Percentiles rank a stretch among this genome's conserved stretches.
phyloP scores from a whole-genome alignment of 2,329 filamentous ascomycete species.

The Teratosphaeria epicoccoides region DNA sequence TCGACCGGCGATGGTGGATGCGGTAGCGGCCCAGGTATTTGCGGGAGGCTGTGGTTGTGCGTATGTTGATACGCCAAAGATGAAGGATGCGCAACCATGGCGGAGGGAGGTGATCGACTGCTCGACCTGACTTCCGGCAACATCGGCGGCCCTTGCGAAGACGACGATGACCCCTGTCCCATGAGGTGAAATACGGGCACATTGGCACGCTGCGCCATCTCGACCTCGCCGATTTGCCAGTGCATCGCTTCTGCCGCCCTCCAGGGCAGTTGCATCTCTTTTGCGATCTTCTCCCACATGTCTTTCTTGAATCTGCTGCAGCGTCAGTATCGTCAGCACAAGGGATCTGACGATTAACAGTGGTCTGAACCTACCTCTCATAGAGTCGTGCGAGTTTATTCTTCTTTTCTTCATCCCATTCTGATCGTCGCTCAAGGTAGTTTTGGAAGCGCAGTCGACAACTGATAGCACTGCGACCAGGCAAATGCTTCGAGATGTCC shows the following conservation, averaged over 20 bases:
- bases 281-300: conserved; percentile 94
- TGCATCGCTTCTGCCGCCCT: conserved; percentile 95
- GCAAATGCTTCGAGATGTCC: conserved; percentile 84
- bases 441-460: conserved; percentile 95
- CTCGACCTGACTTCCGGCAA: conserved; percentile 9
- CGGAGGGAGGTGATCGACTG: conserved; percentile 20
- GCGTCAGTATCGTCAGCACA: not conserved
- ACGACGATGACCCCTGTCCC: conserved; percentile 16
- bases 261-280: conserved; percentile 93
- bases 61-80: conserved; percentile 18
- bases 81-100: conserved; percentile 2
- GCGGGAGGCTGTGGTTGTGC: conserved; percentile 25
- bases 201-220: conserved; percentile 88
- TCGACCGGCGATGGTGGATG: conserved; percentile 21
- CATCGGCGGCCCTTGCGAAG: not conserved
- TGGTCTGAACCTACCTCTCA: conserved; percentile 61
- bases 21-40: conserved; percentile 16
- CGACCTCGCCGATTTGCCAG: conserved; percentile 86
- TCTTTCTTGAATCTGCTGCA: conserved; percentile 76
- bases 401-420: conserved; percentile 96
- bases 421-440: conserved; percentile 81
- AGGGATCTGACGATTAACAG: conserved; percentile 5
- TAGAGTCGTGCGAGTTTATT: conserved; percentile 92
- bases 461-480: conserved; percentile 84
- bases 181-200: conserved; percentile 66